Evolutionary conservation across 441 rosid species (phyloP).

Genomic region (Erodium texanum): DNA sequence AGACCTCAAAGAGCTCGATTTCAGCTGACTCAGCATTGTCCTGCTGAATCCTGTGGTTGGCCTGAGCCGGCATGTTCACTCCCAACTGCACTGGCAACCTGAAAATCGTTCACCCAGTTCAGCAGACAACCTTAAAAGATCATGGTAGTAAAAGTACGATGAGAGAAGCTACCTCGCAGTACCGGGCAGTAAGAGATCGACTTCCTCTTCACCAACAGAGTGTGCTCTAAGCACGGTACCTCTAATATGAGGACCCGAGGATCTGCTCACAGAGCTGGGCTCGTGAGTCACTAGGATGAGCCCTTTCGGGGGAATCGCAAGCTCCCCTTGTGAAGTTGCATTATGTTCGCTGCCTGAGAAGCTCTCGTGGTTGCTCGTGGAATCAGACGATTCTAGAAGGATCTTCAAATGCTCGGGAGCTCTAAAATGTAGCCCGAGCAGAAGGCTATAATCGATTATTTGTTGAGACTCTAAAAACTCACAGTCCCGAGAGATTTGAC

Average conservation of each 20-base stretch:
- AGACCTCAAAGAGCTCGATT: slow-evolving; percentile 66
- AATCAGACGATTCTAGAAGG: slow-evolving; percentile 42
- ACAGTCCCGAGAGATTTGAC: slow-evolving; percentile 73
- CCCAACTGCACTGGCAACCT: slow-evolving; percentile 93
- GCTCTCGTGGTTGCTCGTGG: slow-evolving; percentile 7
- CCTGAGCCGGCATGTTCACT: slow-evolving; percentile 70
- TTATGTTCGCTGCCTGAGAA: slow-evolving; percentile 9
- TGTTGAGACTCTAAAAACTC: slow-evolving; percentile 76
- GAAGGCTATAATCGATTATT: slow-evolving; percentile 90
- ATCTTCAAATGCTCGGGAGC: slow-evolving; percentile 72
- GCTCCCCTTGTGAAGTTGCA: slow-evolving; percentile 40
- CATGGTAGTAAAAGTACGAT: neutral
- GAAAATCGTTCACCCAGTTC: neutral
- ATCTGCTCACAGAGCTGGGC: slow-evolving; percentile 56
- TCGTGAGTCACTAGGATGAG: slow-evolving; percentile 71
- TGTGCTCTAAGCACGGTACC: slow-evolving; percentile 71
- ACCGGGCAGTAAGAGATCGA: slow-evolving; percentile 87
- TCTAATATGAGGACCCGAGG: slow-evolving; percentile 92
- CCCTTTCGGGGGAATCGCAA: slow-evolving; percentile 62
- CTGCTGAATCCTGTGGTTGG: slow-evolving; percentile 26
- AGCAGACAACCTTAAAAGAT: neutral
- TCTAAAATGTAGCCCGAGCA: slow-evolving; percentile 86
- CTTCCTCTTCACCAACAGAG: slow-evolving; percentile 80
- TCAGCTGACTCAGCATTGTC: slow-evolving; percentile 36
- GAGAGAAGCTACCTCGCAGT: slow-evolving; percentile 55